Base-by-base conservation (phyloP, 768 basidiomycete genomes). In the Austroboletus festivus region DNA sequence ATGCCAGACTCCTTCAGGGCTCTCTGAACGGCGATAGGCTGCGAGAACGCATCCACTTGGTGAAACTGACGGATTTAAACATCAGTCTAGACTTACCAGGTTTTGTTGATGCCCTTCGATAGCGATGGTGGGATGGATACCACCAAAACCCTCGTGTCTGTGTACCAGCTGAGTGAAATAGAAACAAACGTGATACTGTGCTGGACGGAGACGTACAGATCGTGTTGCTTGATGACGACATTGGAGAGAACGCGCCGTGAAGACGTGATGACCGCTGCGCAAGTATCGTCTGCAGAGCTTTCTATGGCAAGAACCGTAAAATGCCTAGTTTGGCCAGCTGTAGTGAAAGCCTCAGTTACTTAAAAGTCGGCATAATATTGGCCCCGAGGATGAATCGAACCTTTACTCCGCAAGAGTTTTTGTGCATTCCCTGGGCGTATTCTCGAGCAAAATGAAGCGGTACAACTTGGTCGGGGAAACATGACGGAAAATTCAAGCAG, bases 261-360 rank as follows among this genome's bases (percentile, higher is more conserved):
- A 1, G 85, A 87, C 18, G 80, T 78, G 30, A 99, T 86, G 42
- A 98, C 75, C 1, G 94, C 87, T 15, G 85, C 91, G 58, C 93
- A 95, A 1, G 93, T 89, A 62, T 98, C 96, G 65, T 99, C 95
- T 13, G 93, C 92, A 12, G 91, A 93, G 2, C 86, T 85, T 67
- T 96, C 93, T 31, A 95, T 59, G 8, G 81, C 86, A 8, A 90
- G 76, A 13, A 89, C 82, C 1, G 80, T 86, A 59, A 89, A 82
- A 19, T 26, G 13, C 20, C 61, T 57, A 41, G 37, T 30, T 35
- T 4, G 12, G 30, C n/a, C n/a, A 37, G 28, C 30, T 13, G 23
- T 0, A n/a, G n/a, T n/a, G n/a, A n/a, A n/a, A n/a, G 4, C 21
- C 48, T 57, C 16, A 28, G 21, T 26, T 21, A 39, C 35, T 35